Evolutionary conservation across 2,329 filamentous ascomycete species (phyloP).

Genomic region (Hirsutella rhossiliensis): DNA sequence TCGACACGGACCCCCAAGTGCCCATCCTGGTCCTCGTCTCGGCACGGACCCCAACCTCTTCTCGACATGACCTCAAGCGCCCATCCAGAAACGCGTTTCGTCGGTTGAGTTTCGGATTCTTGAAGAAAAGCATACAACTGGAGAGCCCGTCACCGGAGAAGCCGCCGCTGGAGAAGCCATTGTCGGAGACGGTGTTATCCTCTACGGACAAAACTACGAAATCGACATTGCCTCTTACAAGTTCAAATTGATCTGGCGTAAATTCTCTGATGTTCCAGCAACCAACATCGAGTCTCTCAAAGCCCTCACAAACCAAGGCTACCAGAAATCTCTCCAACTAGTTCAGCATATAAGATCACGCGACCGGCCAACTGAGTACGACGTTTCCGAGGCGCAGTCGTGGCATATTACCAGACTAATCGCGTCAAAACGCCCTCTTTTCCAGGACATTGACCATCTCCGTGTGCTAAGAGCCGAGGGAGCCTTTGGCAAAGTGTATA

Average conservation of each 20-base stretch:
- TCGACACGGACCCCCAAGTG: no score
- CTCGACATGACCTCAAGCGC: not conserved
- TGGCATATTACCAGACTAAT: not conserved
- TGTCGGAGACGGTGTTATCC: not conserved
- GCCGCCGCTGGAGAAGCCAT: not conserved
- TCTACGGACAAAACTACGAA: not conserved
- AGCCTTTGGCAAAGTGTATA: not conserved
- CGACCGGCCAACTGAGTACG: not conserved
- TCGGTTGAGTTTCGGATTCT: not conserved
- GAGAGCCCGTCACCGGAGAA: not conserved
- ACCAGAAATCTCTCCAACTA: not conserved
- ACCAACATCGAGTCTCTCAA: not conserved
- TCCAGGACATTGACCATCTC: not conserved
- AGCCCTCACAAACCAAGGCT: not conserved
- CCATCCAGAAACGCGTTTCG: not conserved
- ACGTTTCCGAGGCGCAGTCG: not conserved
- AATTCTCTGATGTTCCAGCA: no score
- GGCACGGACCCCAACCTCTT: no score
- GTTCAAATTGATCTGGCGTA: not conserved
- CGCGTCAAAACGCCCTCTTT: not conserved
- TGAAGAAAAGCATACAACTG: no score
- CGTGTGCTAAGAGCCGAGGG: not conserved
- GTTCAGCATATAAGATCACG: not conserved
- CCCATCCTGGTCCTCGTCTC: no score
- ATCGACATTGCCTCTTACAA: not conserved